Conservation (phyloP, 1,139 yeast species). For the Hyphopichia pseudoburtonii region DNA sequence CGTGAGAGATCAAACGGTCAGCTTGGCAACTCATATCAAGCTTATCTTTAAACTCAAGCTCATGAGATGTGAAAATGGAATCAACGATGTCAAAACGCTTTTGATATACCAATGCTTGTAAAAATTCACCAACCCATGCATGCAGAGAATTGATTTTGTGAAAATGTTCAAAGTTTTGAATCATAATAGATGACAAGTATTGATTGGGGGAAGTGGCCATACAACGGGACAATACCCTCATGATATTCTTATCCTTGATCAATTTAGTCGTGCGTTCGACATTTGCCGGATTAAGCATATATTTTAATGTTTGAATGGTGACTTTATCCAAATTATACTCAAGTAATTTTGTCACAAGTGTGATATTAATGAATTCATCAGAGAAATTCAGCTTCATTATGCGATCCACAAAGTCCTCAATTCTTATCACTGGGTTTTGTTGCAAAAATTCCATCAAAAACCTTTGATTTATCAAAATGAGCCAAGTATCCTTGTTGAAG, state of each 20-base stretch:
- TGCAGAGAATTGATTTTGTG: no score
- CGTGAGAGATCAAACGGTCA: conserved; percentile 11
- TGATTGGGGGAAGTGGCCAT: conserved; percentile 18
- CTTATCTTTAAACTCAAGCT: conserved; percentile 4
- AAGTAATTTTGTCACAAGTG: conserved; percentile 21
- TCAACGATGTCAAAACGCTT: conserved; percentile 10
- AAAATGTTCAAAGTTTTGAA: conserved; percentile 12
- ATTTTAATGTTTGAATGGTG: conserved; percentile 23
- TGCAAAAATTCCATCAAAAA: conserved; percentile 25
- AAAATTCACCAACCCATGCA: conserved; percentile 20
- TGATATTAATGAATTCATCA: conserved; percentile 12
- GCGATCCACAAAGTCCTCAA: conserved; percentile 26
- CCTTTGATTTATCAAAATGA: conserved; percentile 28
- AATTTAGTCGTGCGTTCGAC: neutral
- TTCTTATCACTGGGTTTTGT: conserved; percentile 16
- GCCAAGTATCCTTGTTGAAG: conserved; percentile 36
- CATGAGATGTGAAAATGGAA: conserved; percentile 10
- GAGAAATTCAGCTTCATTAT: conserved; percentile 20
- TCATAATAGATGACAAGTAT: conserved; percentile 18
- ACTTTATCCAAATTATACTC: conserved; percentile 28
- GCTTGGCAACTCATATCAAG: conserved; percentile 6
- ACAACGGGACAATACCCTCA: conserved; percentile 13
- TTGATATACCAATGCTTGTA: conserved; percentile 16
- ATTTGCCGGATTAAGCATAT: conserved; percentile 9
- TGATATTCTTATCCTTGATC: conserved; percentile 10